These are phyloP conservation scores for Blumeria graminis DNA, from an alignment of 2,329 filamentous ascomycete genomes.

Conservation along the genomic window DNA sequence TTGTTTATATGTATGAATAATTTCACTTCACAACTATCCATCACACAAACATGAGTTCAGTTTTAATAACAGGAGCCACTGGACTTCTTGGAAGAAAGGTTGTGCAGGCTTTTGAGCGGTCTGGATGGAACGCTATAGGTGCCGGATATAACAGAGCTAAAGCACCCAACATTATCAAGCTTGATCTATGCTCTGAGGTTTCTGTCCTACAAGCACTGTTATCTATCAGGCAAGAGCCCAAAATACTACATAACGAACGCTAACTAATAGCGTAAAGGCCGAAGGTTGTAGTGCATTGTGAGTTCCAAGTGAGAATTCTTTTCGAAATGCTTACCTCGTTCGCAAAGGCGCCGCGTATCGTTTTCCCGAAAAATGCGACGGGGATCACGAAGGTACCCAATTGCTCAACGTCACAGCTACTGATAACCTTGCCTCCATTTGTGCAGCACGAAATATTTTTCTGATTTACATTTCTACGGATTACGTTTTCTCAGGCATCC, in stretches of 20 bases:
- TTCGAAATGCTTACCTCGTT: constrained; percentile 2
- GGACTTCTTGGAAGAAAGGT: constrained; percentile 67
- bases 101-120: constrained; percentile 39
- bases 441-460: constrained; percentile 33
- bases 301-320: constrained; percentile 12
- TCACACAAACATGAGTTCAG: too few relatives aligned
- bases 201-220: too few relatives aligned
- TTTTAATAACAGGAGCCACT: constrained; percentile 61
- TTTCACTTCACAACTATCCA: too few relatives aligned
- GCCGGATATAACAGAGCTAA: constrained; percentile 52
- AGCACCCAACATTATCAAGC: constrained; percentile 35
- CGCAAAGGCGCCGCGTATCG: constrained; percentile 56
- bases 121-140: constrained; percentile 45
- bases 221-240: too few relatives aligned
- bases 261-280: constrained; percentile 25
- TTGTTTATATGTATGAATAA: too few relatives aligned
- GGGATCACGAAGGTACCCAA: constrained; percentile 50
- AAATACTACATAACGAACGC: too few relatives aligned
- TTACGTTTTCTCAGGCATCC: constrained; percentile 51
- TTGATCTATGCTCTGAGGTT: constrained; percentile 12
- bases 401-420: constrained; percentile 54
- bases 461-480: constrained; percentile 65
- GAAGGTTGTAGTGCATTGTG: constrained; percentile 60
- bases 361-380: constrained; percentile 66
- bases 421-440: constrained; percentile 37